Evolutionary conservation across 768 basidiomycete species (phyloP).

Genomic region (Mycena polygramma): DNA sequence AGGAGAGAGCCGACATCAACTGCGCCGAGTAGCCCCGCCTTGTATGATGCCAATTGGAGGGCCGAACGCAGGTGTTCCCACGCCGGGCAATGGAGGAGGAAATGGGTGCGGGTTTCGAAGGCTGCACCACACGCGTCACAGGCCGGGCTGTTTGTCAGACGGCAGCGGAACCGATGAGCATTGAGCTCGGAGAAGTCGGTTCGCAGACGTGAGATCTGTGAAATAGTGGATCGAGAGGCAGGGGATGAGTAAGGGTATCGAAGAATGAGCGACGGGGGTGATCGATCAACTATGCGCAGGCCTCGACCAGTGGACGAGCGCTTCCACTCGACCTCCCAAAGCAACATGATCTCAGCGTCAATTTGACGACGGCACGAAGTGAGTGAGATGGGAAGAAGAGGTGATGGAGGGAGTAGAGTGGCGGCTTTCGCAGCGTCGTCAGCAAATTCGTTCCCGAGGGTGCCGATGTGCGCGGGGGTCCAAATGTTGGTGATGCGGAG

Average conservation of each 20-base stretch:
- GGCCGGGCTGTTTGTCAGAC: not conserved
- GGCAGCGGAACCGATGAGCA: not conserved
- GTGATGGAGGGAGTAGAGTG: not conserved
- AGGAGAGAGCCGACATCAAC: conserved; percentile 1
- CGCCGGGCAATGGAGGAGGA: conserved; percentile 3
- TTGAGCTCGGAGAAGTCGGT: not conserved
- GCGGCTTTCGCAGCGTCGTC: conserved; percentile 19
- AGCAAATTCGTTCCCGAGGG: conserved; percentile 9
- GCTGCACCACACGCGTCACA: not conserved
- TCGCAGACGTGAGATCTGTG: not conserved
- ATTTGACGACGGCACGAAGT: conserved; percentile 5
- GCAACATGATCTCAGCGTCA: not conserved
- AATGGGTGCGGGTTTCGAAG: not conserved
- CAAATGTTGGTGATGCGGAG: conserved; percentile 15
- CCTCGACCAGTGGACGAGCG: not conserved
- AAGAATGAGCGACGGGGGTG: conserved; percentile 5
- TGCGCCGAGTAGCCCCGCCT: not conserved
- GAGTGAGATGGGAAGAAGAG: conserved; percentile 8
- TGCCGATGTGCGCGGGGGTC: conserved; percentile 21
- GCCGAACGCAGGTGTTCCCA: conserved; percentile 15
- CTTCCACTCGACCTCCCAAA: not conserved
- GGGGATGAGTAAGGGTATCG: conserved; percentile 15
- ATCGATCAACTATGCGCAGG: conserved; percentile 10
- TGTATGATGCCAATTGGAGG: not conserved
- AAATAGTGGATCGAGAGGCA: not conserved